A percentile compares a stretch with the other conserved stretches of the same genome.
These are phyloP conservation scores for Pseudogymnoascus sp. DNA, from an alignment of 2,329 filamentous ascomycete species.

Conservation along the genomic window DNA sequence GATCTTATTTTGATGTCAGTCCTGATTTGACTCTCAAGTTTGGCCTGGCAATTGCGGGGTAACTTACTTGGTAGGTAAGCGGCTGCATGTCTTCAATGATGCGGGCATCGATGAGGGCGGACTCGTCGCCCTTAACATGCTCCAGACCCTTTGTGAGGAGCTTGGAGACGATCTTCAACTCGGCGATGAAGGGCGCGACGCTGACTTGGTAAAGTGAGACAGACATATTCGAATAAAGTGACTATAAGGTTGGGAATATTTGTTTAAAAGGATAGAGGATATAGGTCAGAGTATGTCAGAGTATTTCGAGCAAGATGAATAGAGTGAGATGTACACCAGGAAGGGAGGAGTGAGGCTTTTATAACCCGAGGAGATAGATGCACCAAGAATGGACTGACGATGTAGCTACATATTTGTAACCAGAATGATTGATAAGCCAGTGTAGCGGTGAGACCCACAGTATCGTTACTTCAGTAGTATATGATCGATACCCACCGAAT, in stretches of 20 bases:
- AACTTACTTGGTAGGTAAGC: constrained; percentile 37
- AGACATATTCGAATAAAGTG: constrained; percentile 15
- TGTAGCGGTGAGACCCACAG: not conserved
- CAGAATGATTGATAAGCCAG: not conserved
- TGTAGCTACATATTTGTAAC: not conserved
- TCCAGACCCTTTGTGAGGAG: constrained; percentile 40
- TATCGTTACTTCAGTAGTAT: not conserved
- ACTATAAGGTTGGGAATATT: not conserved
- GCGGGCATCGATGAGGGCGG: constrained; percentile 32
- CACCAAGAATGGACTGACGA: not conserved
- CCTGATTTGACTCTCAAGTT: not conserved
- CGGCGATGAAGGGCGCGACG: constrained; percentile 37
- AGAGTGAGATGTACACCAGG: not conserved
- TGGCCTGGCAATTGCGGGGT: not conserved
- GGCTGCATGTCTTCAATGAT: constrained; percentile 45
- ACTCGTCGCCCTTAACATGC: constrained; percentile 32
- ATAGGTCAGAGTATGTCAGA: not conserved
- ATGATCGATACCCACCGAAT: not conserved
- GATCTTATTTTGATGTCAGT: constrained; percentile 24
- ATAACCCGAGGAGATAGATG: not conserved
- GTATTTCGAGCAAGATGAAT: not conserved
- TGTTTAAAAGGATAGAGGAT: not conserved
- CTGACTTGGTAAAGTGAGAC: constrained; percentile 30
- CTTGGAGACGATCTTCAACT: constrained; percentile 35
- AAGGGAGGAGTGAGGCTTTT: not conserved